phyloP scores from a whole-genome alignment of 805 yeast genomes.

The Pichia sporocuriosa region DNA sequence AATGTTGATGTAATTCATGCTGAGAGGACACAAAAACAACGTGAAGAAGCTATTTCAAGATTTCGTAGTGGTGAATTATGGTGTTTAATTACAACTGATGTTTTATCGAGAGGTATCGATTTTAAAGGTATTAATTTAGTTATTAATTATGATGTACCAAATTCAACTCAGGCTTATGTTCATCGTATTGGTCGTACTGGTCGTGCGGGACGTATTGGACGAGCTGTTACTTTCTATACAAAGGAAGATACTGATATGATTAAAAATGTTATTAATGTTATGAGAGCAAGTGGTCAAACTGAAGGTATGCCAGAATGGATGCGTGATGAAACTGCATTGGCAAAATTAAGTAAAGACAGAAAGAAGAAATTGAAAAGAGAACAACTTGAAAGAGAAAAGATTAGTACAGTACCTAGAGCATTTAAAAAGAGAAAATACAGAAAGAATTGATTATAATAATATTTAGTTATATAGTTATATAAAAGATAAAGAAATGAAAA shows the following conservation, averaged over 20 bases:
- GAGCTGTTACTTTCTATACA: slow-evolving; percentile 88
- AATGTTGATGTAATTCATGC: slow-evolving; percentile 96
- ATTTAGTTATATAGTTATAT: too few relatives aligned
- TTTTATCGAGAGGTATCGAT: slow-evolving; percentile 93
- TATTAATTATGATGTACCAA: slow-evolving; percentile 94
- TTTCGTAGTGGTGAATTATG: slow-evolving; percentile 89
- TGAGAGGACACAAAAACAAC: slow-evolving; percentile 81
- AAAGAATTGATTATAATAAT: not conserved
- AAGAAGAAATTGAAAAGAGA: slow-evolving; percentile 53
- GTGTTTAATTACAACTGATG: slow-evolving; percentile 96
- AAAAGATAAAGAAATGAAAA: too few relatives aligned
- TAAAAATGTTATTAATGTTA: slow-evolving; percentile 83
- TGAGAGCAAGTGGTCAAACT: slow-evolving; percentile 83
- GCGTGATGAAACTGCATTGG: slow-evolving; percentile 45
- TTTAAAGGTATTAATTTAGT: slow-evolving; percentile 93
- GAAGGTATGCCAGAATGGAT: slow-evolving; percentile 73
- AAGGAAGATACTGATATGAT: slow-evolving; percentile 75
- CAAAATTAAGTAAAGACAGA: slow-evolving; percentile 57
- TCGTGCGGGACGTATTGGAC: slow-evolving; percentile 82
- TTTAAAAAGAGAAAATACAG: slow-evolving; percentile 52
- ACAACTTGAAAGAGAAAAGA: slow-evolving; percentile 59
- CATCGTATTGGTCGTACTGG: slow-evolving; percentile 99
- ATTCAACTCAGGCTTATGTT: slow-evolving; percentile 87
- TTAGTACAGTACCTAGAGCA: slow-evolving; percentile 81
- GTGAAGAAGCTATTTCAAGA: slow-evolving; percentile 75